Conservation (phyloP, 768 basidiomycete genomes). For the Suillus spraguei region DNA sequence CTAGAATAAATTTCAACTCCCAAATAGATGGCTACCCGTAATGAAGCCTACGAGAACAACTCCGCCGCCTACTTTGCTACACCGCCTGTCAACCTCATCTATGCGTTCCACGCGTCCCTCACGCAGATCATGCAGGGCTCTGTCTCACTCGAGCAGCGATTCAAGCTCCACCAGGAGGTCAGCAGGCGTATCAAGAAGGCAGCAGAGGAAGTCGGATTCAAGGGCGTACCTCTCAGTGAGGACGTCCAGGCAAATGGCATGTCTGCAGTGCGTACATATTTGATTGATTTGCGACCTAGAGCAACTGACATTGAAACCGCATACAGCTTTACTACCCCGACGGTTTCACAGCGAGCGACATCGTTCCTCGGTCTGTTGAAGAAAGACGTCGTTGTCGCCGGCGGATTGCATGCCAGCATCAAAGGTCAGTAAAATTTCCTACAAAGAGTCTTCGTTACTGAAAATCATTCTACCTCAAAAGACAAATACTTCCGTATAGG, state of each 20-base stretch:
- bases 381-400: conserved; percentile 81
- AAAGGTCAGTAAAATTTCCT: conserved; percentile 55
- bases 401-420: conserved; percentile 81
- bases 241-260: conserved; percentile 87
- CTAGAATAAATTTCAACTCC: conserved; percentile 6
- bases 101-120: conserved; percentile 87
- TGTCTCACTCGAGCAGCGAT: conserved; percentile 75
- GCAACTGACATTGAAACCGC: conserved; percentile 9
- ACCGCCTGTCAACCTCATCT: conserved; percentile 92
- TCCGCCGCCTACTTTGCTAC: conserved; percentile 91
- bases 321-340: conserved; percentile 79
- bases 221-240: conserved; percentile 64
- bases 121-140: conserved; percentile 61
- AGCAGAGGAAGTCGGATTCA: conserved; percentile 68
- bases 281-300: neutral
- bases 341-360: conserved; percentile 73
- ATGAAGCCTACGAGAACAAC: conserved; percentile 91
- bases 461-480: conserved; percentile 27
- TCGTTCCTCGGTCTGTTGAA: conserved; percentile 75
- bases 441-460: neutral
- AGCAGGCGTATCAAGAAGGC: conserved; percentile 70
- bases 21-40: conserved; percentile 79
- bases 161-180: conserved; percentile 71
- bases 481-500: conserved; percentile 94
- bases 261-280: conserved; percentile 66